Evolutionary conservation across 2,329 filamentous ascomycete genomes (phyloP), one percentile per base, ranked within the genome.

Genomic region (Aspergillus pseudoglaucus): DNA sequence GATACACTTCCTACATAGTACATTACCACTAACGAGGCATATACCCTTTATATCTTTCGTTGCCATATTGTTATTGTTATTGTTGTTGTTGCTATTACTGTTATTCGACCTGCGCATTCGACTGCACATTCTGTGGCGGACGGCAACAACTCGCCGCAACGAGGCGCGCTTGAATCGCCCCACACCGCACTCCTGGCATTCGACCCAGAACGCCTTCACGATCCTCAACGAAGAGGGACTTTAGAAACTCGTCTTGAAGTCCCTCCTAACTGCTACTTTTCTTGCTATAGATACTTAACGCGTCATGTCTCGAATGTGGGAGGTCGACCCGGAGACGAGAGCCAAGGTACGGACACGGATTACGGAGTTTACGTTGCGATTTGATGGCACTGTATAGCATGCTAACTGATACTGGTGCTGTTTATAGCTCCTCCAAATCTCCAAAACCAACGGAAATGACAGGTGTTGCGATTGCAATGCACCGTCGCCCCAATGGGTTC

Each of bases 291-390:
- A 23, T 30, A 20, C n/a, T 33, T 41, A 18, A 9, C 8, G 33
- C 45, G 42, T 46, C 51, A 71, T 70, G 69, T 72, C 82, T 64
- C 91, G 90, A 73, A 91, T 95, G 87, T 98, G 93, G 93, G 93
- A 98, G 75, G 90, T 98, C 57, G 93, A 98, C 72, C 93, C 93
- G 43, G 91, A 97, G 77, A 97, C 91, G 53, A 83, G 89, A 73
- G 89, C 87, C 65, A 97, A 97, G 83, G 90, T 94, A 74, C 43
- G 33, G 43, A 20, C 22, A 37, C 12, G 32, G 17, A 37, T n/a
- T 15, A 17, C 33, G 9, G 33, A 37, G 6, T 15, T n/a, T 37
- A 37, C 17, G n/a, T n/a, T 7, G 33, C 18, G 12, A 8, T 44
- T 39, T 42, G 25, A 18, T 42, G 23, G 18, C 47, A 33, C n/a